Evolutionary conservation across 345 rosid species (phyloP), one percentile per base, ranked within the genome.

Genomic region (Ceriops zippeliana): DNA sequence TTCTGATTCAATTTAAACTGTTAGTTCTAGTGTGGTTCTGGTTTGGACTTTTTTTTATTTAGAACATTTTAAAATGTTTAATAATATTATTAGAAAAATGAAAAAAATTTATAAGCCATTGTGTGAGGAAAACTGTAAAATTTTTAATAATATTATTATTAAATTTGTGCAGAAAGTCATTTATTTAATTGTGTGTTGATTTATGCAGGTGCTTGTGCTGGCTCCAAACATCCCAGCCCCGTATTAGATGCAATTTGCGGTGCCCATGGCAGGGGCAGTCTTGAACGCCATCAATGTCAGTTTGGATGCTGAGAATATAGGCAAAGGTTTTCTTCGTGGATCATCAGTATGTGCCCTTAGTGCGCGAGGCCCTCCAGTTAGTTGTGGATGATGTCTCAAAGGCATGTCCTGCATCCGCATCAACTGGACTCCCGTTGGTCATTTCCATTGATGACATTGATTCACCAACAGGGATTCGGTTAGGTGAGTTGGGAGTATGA

Each of bases 241-340:
- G 80, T 90, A 87, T 73, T 97, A 93, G 85, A 79, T 84, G 92
- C 97, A 93, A 71, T 90, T 93, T 47, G 88, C 86, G 0, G 90
- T 90, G 61, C 97, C 97, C 4, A 93, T 90, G 92, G 88, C 93
- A 0, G 89, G 97, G 7, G 98, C 92, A 0, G 80, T 90, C 37
- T 86, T 93, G 35, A 93, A 90, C 70, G 71, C 93, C 24, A 86
- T 93, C 34, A 93, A 93, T 64, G 81, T 83, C 1, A 77, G 96
- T 31, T 88, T 93, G 0, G 89, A 90, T 22, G 89, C 89, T 11
- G 82, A 71, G 62, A 87, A 59, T 70, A 70, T 89, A 4, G 84
- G 84, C 93, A 0, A 91, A 86, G 73, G 70, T 82, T 8, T 76
- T 91, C 47, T 86, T 91, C 35, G 89, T 91, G 1, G 91, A 91